Percentiles rank a stretch among this genome's conserved stretches.
These are phyloP conservation scores for Podospora pseudocomata DNA, from an alignment of 495 filamentous ascomycete species.

Conservation along the genomic window DNA sequence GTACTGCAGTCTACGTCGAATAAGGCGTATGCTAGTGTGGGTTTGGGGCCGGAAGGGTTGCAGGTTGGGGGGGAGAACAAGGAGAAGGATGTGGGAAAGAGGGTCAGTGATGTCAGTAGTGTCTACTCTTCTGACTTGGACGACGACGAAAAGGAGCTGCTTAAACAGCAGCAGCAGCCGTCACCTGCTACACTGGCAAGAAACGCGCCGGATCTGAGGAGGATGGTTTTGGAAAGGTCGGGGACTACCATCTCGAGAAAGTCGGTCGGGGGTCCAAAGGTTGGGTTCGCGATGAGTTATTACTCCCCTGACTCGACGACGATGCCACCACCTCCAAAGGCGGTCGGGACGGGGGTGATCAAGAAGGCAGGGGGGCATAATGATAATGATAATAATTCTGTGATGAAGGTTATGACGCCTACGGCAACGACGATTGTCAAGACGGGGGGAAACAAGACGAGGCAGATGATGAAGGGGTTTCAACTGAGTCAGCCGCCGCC, in stretches of 20 bases:
- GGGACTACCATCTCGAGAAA: background rate
- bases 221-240: background rate
- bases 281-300: slow-evolving; percentile 22
- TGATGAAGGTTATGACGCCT: background rate
- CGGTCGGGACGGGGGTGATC: background rate
- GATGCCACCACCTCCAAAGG: background rate
- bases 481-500: slow-evolving; percentile 25
- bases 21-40: slow-evolving; percentile 13
- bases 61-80: background rate
- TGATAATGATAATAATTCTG: background rate
- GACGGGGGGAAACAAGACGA: background rate
- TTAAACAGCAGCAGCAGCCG: background rate
- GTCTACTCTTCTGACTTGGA: background rate
- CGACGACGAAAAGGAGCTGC: background rate
- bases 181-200: background rate
- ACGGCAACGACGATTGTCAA: slow-evolving; percentile 6
- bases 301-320: background rate
- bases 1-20: slow-evolving; percentile 9
- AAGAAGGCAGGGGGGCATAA: background rate
- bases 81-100: slow-evolving; percentile 4
- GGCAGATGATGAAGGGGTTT: slow-evolving; percentile 13
- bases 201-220: slow-evolving; percentile 3
- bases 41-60: background rate
- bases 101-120: background rate
- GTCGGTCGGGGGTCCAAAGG: background rate